Base-by-base conservation (phyloP, 768 basidiomycete genomes). In the Cyclocybe cylindracea region DNA sequence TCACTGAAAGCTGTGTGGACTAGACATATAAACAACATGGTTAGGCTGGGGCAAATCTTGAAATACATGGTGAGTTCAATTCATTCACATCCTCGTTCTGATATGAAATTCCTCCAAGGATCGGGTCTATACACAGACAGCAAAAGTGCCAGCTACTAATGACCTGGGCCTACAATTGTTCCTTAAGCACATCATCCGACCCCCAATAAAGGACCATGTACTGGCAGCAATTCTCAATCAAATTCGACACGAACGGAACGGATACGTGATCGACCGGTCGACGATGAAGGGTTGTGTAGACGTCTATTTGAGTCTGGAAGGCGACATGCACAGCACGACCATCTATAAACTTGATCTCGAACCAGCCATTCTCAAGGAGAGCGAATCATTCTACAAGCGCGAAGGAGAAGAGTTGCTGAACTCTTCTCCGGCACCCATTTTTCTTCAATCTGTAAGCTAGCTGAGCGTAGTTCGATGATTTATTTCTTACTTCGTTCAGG, bases 161-260 rank as follows among this genome's bases (percentile, higher is more conserved):
- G 86, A 94, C 6, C 83, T 88, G 39, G 95, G 97, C 7, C 75
- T 91, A 24, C 74, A 84, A 16, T 78, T 97, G 29, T 98, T 99
- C 71, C 75, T 93, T 46, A 78, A 84, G 50, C 85, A 85, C 53
- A 92, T 97, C 62, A 83, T 94, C 56, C 77, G 78, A 44, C 75
- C 84, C 38, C 86, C 93, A 44, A 95, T 98, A 70, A 85, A 89
- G 59, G 83, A 85, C 31, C 90, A 94, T 60, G 69, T 98, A 55
- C 77, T 92, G 54, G 73, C 80, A 8, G 91, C 92, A n/a, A 78
- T 98, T 45, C 78, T 98, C 43, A 81, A 80, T 31, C 90, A 95
- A 70, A 86, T 99, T 48, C 89, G 85, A 54, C 84, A 92, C 47
- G 97, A 99, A 62, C 87, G 97, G 11, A 89, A 95, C 56, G 94